These are phyloP conservation scores for Amanita thiersii DNA, from an alignment of 768 basidiomycete genomes.

Conservation along the genomic window DNA sequence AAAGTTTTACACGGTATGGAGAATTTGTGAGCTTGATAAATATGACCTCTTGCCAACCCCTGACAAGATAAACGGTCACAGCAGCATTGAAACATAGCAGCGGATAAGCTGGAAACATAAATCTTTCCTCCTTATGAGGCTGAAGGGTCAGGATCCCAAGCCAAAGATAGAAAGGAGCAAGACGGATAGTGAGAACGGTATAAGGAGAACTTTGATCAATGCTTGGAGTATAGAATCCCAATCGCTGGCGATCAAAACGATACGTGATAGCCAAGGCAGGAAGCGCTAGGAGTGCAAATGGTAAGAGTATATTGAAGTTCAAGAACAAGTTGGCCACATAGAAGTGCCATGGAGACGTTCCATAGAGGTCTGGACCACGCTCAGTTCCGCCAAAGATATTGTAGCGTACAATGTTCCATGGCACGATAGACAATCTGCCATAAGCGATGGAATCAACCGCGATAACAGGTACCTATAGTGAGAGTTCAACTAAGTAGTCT, in stretches of 20 bases:
- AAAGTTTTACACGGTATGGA: conserved; percentile 64
- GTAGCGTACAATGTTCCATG: conserved; percentile 92
- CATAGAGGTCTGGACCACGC: conserved; percentile 89
- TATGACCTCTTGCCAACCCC: conserved; percentile 77
- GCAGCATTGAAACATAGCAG: conserved; percentile 92
- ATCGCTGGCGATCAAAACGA: conserved; percentile 65
- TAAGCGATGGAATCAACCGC: conserved; percentile 83
- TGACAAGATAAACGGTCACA: conserved; percentile 73
- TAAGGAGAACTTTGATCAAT: conserved; percentile 71
- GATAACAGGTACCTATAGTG: conserved; percentile 68
- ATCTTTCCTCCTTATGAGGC: conserved; percentile 97
- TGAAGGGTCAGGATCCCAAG: conserved; percentile 68
- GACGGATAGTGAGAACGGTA: conserved; percentile 62
- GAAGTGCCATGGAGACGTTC: conserved; percentile 80
- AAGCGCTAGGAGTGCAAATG: conserved; percentile 73
- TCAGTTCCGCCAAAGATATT: conserved; percentile 80
- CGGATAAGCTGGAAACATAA: conserved; percentile 93
- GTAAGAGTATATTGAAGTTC: conserved; percentile 87
- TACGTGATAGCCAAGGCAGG: conserved; percentile 75
- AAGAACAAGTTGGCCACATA: conserved; percentile 85
- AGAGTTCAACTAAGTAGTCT: conserved; percentile 1
- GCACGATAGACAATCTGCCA: conserved; percentile 67
- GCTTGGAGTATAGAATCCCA: conserved; percentile 44
- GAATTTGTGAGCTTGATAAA: conserved; percentile 77
- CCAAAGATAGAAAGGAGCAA: conserved; percentile 96